Conservation (phyloP, 176 grass and related monocot species). For the Chloris gayana region DNA sequence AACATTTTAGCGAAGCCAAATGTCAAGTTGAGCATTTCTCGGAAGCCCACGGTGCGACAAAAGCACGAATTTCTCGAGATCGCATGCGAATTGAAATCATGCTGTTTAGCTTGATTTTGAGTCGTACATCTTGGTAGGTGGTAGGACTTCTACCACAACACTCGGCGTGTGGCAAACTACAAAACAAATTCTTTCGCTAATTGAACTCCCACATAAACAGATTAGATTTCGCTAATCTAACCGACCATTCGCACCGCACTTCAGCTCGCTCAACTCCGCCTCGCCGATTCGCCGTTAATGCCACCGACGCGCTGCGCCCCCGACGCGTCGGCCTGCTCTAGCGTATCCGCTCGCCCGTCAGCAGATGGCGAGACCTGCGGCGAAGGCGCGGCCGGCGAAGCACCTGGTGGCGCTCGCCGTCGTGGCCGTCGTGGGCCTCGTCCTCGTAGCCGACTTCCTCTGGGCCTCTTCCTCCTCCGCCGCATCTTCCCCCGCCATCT, state of each 20-base stretch:
- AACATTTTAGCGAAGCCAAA: no score
- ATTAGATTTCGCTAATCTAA: no score
- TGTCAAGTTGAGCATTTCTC: no score
- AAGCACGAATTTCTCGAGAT: no score
- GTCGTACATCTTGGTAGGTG: no score
- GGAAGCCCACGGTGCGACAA: no score
- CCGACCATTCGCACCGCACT: neutral
- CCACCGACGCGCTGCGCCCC: conserved; percentile 35
- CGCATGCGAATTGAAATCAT: no score
- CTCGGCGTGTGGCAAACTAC: no score
- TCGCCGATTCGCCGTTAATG: conserved; percentile 33
- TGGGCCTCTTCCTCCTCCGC: conserved; percentile 65
- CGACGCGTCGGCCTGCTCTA: conserved; percentile 16
- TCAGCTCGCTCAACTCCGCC: neutral
- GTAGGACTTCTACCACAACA: no score
- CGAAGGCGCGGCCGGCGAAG: conserved; percentile 49
- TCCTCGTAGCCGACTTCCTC: conserved; percentile 74
- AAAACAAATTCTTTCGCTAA: no score
- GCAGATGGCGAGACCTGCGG: conserved; percentile 63
- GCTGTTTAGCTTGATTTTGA: no score
- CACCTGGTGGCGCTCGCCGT: conserved; percentile 56
- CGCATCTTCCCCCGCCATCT: conserved; percentile 18
- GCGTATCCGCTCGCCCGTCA: conserved; percentile 8
- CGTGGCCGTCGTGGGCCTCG: conserved; percentile 65
- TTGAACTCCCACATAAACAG: no score